Conservation (phyloP, 2,329 filamentous ascomycete species). For the Neopestalotiopsis sp. region DNA sequence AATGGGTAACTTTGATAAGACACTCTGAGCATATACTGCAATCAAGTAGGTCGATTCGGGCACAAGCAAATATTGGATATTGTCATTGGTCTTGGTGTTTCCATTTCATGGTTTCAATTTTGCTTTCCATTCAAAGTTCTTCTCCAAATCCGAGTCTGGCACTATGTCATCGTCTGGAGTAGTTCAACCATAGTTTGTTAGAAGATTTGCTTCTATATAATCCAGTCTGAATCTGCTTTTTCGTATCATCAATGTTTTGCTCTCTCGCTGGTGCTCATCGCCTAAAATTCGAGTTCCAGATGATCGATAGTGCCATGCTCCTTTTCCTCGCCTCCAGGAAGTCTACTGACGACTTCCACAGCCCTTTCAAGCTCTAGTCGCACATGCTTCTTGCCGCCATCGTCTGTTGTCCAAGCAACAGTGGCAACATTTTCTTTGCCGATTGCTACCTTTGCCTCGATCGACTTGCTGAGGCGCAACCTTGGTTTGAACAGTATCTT, state of each 20-base stretch:
- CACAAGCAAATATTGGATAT: too few species aligned
- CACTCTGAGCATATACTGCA: too few species aligned
- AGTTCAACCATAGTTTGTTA: not conserved
- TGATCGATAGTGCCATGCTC: slow-evolving; percentile 5
- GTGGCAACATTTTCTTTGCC: slow-evolving; percentile 9
- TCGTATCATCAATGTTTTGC: not conserved
- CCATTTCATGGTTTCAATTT: too few species aligned
- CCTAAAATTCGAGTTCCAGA: not conserved
- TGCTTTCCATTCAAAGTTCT: too few species aligned
- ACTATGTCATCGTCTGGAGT: not conserved
- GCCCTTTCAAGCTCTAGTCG: slow-evolving; percentile 5
- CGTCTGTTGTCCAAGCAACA: not conserved
- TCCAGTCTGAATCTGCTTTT: not conserved
- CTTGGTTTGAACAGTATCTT: slow-evolving; percentile 22
- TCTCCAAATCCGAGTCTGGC: not conserved
- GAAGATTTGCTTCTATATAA: not conserved
- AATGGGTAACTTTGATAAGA: too few species aligned
- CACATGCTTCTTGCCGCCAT: slow-evolving; percentile 6
- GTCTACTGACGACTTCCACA: slow-evolving; percentile 2
- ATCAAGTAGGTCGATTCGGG: too few species aligned
- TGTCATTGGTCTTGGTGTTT: too few species aligned
- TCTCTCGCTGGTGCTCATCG: not conserved
- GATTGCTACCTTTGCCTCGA: slow-evolving; percentile 6
- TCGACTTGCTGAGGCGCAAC: not conserved
- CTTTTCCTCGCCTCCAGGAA: not conserved